A percentile compares a stretch with the other conserved stretches of the same genome.
Conservation (phyloP, 345 rosid species). For the Leavenworthia alabamica region DNA sequence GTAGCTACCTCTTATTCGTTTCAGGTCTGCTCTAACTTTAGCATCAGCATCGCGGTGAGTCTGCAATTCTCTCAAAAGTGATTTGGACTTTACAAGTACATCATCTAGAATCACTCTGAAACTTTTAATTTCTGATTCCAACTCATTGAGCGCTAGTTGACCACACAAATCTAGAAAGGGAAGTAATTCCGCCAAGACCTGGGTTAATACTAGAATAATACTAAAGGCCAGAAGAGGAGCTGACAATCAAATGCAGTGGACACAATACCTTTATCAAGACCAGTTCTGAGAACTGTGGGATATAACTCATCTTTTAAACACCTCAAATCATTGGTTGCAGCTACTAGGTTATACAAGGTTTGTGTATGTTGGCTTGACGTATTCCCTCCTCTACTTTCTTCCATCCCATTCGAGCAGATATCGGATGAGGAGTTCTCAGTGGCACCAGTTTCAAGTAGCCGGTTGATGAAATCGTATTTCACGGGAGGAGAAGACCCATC, state of each 20-base stretch:
- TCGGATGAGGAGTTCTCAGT: constrained; percentile 62
- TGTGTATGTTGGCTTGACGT: constrained; percentile 37
- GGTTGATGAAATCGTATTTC: constrained; percentile 58
- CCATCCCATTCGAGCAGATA: constrained; percentile 39
- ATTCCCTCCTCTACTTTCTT: constrained; percentile 38
- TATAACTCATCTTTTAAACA: constrained; percentile 52
- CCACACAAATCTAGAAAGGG: constrained; percentile 46
- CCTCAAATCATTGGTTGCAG: constrained; percentile 52
- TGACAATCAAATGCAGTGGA: not conserved
- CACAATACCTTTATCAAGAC: constrained; percentile 46
- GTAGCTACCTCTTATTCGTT: constrained; percentile 58
- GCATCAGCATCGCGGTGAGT: constrained; percentile 52
- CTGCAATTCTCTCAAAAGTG: constrained; percentile 58
- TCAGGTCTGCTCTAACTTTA: constrained; percentile 61
- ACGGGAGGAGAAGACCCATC: constrained; percentile 39
- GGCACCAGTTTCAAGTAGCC: constrained; percentile 81
- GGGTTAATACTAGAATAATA: constrained; percentile 13
- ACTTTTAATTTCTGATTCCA: constrained; percentile 52
- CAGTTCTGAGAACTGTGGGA: constrained; percentile 43
- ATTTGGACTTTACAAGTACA: constrained; percentile 63
- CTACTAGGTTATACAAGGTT: constrained; percentile 46
- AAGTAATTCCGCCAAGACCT: constrained; percentile 22
- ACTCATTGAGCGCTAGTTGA: constrained; percentile 40
- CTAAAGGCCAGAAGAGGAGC: not conserved
- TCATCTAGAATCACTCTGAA: constrained; percentile 56